phyloP scores from a whole-genome alignment of 129 eudicot species.

The carrot (Daucus carota) region DNA sequence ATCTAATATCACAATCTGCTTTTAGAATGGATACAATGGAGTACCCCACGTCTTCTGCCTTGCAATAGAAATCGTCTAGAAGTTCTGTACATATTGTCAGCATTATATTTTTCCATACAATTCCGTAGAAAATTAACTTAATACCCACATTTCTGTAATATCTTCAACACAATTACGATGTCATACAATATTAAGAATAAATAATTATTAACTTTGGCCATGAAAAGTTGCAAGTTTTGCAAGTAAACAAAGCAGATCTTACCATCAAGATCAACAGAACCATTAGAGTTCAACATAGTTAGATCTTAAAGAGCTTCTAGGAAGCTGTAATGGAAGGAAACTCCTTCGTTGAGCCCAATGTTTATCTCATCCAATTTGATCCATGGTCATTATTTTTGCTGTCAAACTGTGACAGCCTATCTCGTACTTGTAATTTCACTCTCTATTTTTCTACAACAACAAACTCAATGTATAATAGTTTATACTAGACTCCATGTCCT shows the following conservation, averaged over 20 bases:
- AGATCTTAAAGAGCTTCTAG: neutral
- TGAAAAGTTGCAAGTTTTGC: too few species aligned
- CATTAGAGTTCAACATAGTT: neutral
- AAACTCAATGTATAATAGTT: too few species aligned
- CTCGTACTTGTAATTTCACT: too few species aligned
- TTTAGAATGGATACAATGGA: neutral
- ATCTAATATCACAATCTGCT: neutral
- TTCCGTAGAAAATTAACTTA: too few species aligned
- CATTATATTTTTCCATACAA: too few species aligned
- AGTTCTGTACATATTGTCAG: neutral
- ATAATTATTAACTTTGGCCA: neutral
- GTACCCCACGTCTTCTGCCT: neutral
- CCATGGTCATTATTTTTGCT: too few species aligned
- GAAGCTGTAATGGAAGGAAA: neutral
- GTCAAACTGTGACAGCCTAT: too few species aligned
- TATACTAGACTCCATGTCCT: too few species aligned
- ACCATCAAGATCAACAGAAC: neutral
- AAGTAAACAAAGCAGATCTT: neutral
- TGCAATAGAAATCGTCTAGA: neutral
- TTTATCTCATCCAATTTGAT: too few species aligned
- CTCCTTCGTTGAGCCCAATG: neutral
- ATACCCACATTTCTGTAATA: too few species aligned
- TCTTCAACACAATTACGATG: neutral
- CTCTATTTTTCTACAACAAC: too few species aligned
- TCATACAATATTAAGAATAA: too few species aligned